Evolutionary conservation across 2,329 filamentous ascomycete species (phyloP).

Genomic region (Calonectria pauciramosa): DNA sequence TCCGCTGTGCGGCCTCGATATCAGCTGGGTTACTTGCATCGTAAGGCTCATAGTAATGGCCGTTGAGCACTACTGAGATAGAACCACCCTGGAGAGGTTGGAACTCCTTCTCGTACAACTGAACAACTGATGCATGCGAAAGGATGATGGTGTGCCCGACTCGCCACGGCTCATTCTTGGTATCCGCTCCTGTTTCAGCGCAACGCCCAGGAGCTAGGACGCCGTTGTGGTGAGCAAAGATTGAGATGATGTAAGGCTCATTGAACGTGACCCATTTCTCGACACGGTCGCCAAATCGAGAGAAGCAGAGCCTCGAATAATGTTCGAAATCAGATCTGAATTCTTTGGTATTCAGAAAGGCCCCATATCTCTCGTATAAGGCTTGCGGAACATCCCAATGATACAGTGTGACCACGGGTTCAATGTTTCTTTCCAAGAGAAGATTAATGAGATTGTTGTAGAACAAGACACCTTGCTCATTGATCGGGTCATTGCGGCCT

Average conservation of each 20-base stretch:
- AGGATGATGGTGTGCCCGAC: slow-evolving; percentile 37
- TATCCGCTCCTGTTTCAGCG: slow-evolving; percentile 14
- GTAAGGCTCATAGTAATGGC: slow-evolving; percentile 40
- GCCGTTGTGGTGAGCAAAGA: slow-evolving; percentile 40
- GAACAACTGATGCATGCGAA: slow-evolving; percentile 32
- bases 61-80: slow-evolving; percentile 40
- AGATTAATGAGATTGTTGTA: slow-evolving; percentile 71
- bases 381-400: slow-evolving; percentile 37
- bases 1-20: slow-evolving; percentile 26
- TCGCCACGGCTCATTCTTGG: slow-evolving; percentile 38
- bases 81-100: slow-evolving; percentile 24
- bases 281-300: slow-evolving; percentile 51
- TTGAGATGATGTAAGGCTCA: slow-evolving; percentile 46
- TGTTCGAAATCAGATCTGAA: slow-evolving; percentile 40
- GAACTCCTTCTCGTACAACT: slow-evolving; percentile 34
- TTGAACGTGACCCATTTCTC: slow-evolving; percentile 49
- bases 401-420: slow-evolving; percentile 50
- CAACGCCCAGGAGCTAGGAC: slow-evolving; percentile 35
- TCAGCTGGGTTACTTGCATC: slow-evolving; percentile 24
- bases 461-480: slow-evolving; percentile 68
- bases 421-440: slow-evolving; percentile 66
- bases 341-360: slow-evolving; percentile 35
- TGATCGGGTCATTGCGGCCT: slow-evolving; percentile 71
- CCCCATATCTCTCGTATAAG: slow-evolving; percentile 44
- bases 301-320: slow-evolving; percentile 45